Percentiles rank a stretch among this genome's conserved stretches.
phyloP scores from a whole-genome alignment of 345 rosid genomes.

The Chamaenerion angustifolium region DNA sequence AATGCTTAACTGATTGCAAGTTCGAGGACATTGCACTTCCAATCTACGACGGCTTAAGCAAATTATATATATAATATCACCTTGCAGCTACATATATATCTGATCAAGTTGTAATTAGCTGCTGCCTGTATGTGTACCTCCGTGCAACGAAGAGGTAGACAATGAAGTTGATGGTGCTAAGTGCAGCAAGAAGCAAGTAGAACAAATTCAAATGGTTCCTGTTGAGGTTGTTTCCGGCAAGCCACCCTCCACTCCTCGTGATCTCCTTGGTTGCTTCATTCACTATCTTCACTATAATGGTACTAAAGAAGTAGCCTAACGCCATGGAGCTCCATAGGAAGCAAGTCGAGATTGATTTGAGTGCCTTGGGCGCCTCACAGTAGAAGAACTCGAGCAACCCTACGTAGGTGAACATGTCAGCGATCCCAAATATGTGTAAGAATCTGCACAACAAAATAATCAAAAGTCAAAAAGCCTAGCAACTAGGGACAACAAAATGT shows the following conservation, averaged over 20 bases:
- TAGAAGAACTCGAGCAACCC: slow-evolving; percentile 51
- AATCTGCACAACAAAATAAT: no score
- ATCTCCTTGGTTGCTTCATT: slow-evolving; percentile 18
- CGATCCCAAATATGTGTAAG: slow-evolving; percentile 46
- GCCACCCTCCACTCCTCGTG: slow-evolving; percentile 38
- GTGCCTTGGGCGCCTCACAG: slow-evolving; percentile 34
- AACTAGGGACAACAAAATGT: no score
- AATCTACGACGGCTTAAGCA: no score
- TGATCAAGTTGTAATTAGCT: neutral
- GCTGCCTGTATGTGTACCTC: slow-evolving; percentile 32
- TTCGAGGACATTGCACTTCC: no score
- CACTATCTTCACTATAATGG: slow-evolving; percentile 31
- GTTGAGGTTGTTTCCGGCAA: slow-evolving; percentile 48
- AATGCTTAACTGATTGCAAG: no score
- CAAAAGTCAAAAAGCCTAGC: no score
- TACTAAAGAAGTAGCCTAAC: slow-evolving; percentile 37
- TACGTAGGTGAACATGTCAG: slow-evolving; percentile 38
- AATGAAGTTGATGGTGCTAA: slow-evolving; percentile 38
- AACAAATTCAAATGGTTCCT: slow-evolving; percentile 42
- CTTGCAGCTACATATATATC: neutral
- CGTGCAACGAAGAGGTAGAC: slow-evolving; percentile 25
- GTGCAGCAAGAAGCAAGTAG: slow-evolving; percentile 26
- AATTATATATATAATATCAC: no score
- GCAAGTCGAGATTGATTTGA: slow-evolving; percentile 35
- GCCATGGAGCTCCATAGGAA: slow-evolving; percentile 49